Evolutionary conservation across 192 early-diverging fungal species (phyloP), one percentile per base, ranked within the genome.

Genomic region (Coemansia sp.): DNA sequence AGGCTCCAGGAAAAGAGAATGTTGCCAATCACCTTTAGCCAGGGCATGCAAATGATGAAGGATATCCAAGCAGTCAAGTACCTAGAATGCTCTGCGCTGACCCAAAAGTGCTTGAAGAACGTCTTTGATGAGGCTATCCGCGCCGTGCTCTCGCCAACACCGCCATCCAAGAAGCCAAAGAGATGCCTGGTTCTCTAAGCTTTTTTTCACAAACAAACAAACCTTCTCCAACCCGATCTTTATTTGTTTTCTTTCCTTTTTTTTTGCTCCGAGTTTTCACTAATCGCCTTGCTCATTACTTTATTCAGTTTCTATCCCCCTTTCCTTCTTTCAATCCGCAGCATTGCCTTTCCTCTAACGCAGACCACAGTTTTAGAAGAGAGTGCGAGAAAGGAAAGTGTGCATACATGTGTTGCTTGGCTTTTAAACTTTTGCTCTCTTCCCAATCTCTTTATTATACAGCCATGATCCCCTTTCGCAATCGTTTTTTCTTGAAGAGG

Each of bases 51-150:
- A 64, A 92, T 95, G 88, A 85, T 87, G 60, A 93, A 93, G 84
- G 93, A 95, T 67, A 91, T 99, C 66, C 70, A 82, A 18, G 95
- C 93, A 23, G 92, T 92, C 76, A 93, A 91, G 63, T 99, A 99
- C 75, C 84, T 97, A 33, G 96, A 99, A 83, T 99, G 96, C 77
- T 97, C 95, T 21, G 94, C 96, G 40, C 85, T 99, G 66, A 97
- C 96, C 57, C 95, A 97, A 83, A 95, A 95, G 81, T 95, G 95
- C 29, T 74, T 99, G 64, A 97, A 99, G 87, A 95, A 91, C 70
- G 95, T 99, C 18, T 99, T 99, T 88, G 96, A 99, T 74, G 94
- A 96, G 66, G 96, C 96, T 21, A 99, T 97, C 70, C 89, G 95
- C 52, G 94, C 95, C 6, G 96, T 95, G 18, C 85, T 99, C 57